Base-by-base conservation (phyloP, 306 rosid species). In the Cicer judaicum region DNA sequence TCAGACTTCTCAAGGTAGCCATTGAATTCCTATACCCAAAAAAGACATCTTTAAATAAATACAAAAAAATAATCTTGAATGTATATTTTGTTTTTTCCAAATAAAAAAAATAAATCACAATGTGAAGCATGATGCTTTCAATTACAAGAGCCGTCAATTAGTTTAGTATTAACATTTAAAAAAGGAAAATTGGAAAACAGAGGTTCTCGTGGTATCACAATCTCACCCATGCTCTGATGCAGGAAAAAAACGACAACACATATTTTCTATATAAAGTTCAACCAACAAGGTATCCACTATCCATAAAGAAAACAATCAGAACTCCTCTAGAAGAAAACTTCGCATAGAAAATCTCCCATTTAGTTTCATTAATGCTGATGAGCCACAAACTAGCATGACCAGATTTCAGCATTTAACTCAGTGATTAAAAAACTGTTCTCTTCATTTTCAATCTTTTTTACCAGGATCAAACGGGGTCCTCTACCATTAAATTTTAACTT, bases 1-100 rank as follows among this genome's bases (percentile, higher is more conserved):
- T 92, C 77, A 90, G 62, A 77, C 77, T 88, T 79, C 89, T 88
- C 64, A 92, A 1, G 2, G 88, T 85, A 13, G 86, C 92, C 96
- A 88, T 92, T 46, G 41, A 64, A 67, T 13, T 83, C 84, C 87
- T 85, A 64, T 6, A 59, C 44, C 56, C 10, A 21, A 12, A 64
- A 64, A n/a, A 0, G 5, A 21, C 48, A 9, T 19, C 9, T 6
- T 12, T 10, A 10, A 29, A 10, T 16, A 18, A 10, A 29, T 29
- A 29, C 10, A 4, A 59, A 41, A 7, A 10, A 36, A 13, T 15
- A 62, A 11, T 40, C 8, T 38, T 61, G 10, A 18, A 53, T 53
- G 59, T 10, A n/a, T 40, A 59, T 3, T 48, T 64, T 44, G 29
- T 18, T 66, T 64, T n/a, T 42, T 64, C 76, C 16, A 42, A 19